Base-by-base conservation (phyloP, 2,329 filamentous ascomycete species). In the Calonectria multiphialidica region DNA sequence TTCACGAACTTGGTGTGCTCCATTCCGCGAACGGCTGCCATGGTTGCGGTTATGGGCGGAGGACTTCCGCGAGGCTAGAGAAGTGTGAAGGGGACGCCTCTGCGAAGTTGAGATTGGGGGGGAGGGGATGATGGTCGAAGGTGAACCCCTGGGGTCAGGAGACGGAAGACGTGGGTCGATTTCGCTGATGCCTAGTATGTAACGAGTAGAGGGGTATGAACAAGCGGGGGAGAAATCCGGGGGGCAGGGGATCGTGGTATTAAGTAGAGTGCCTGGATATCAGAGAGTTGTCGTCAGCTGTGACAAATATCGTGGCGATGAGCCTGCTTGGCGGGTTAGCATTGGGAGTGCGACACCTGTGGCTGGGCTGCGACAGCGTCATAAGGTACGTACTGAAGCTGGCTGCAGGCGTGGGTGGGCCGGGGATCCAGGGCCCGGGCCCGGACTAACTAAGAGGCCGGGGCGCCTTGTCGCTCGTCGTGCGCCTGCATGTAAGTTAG, bases 1-100 rank as follows among this genome's bases (percentile, higher is more conserved):
- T 66, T 66, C 50, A 80, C 81, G 30, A 49, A 84, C 83, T 84
- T 84, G 61, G 82, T 83, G 73, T 84, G 82, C 66, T 84, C 81
- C 65, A 80, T 77, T 40, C 81, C 81, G 55, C 82, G 81, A 66
- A 83, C 75, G 63, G 81, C 75, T 70, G 78, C 75, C 74, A 82
- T 80, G 74, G 76, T 81, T 77, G 63, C 76, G 70, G 75, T 72
- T 71, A 62, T 35, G 69, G 49, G 69, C 72, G 70, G 72, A 72
- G 28, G 61, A 72, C 70, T 67, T 72, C 75, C 73, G 71, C 67
- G 63, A 72, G 50, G 66, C 59, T 72, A 57, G 69, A 6, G 21
- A 3, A 12, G 33, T 12, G 44, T n/a, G 44, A 47, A 23, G n/a
- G 7, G 8, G 44, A 13, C 9, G 44, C 18, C 66, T 25, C 62